Conservation (phyloP, 257 asterid genomes). For the Gentiana dahurica region DNA sequence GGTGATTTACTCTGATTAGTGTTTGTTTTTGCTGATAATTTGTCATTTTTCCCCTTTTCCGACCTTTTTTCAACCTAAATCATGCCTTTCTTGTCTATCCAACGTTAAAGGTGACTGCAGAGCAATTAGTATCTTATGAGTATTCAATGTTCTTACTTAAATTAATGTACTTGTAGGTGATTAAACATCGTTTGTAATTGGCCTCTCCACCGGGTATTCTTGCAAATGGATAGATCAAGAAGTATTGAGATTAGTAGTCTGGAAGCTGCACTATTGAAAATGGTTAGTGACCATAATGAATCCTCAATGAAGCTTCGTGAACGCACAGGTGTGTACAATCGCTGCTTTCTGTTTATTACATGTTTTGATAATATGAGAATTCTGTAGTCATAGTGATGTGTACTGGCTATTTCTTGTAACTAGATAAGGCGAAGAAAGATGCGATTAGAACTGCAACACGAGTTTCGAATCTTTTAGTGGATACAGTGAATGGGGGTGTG, state of each 20-base stretch:
- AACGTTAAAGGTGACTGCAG: too few species aligned
- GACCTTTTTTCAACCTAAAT: too few species aligned
- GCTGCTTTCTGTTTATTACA: background rate
- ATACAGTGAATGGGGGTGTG: slow-evolving; percentile 66
- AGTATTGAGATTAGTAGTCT: slow-evolving; percentile 40
- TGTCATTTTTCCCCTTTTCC: too few species aligned
- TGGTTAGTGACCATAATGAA: slow-evolving; percentile 50
- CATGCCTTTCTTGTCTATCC: too few species aligned
- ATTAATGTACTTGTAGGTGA: too few species aligned
- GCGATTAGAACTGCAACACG: slow-evolving; percentile 43
- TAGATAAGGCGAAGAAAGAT: slow-evolving; percentile 72
- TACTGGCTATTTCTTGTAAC: slow-evolving; percentile 3
- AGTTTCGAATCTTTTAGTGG: slow-evolving; percentile 63
- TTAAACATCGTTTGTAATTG: too few species aligned
- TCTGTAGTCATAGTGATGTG: background rate
- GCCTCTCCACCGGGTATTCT: too few species aligned
- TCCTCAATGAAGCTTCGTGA: slow-evolving; percentile 47
- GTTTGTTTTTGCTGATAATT: too few species aligned
- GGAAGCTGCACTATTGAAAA: slow-evolving; percentile 66
- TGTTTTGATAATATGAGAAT: background rate
- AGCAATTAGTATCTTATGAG: too few species aligned
- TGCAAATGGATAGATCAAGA: slow-evolving; percentile 56
- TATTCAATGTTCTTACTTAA: too few species aligned
- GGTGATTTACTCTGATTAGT: too few species aligned
- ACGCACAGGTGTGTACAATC: slow-evolving; percentile 35